These are phyloP conservation scores for Salix arbutifolia DNA, from an alignment of 345 rosid species.

Conservation along the genomic window DNA sequence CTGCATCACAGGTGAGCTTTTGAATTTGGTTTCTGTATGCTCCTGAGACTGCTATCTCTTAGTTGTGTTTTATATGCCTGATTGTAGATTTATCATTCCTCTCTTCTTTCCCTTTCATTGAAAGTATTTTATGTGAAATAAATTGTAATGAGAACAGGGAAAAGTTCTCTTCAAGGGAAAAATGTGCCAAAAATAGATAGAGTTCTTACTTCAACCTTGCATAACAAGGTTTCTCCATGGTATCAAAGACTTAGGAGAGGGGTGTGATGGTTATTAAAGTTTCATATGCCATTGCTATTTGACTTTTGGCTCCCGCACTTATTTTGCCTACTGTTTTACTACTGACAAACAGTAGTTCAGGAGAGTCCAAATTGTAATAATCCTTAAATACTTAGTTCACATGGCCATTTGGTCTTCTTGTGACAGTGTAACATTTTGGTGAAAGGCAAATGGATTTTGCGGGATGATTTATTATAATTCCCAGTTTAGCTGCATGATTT, in stretches of 20 bases:
- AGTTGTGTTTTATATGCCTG: neutral
- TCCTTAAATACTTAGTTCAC: neutral
- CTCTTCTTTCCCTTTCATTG: too few relatives aligned
- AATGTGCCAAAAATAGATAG: neutral
- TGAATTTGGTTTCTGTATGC: conserved; percentile 2
- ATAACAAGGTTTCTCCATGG: neutral
- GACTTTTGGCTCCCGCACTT: neutral
- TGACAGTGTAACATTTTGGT: neutral
- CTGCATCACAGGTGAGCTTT: conserved; percentile 47
- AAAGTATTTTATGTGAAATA: too few relatives aligned
- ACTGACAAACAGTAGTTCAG: neutral
- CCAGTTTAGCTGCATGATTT: too few relatives aligned
- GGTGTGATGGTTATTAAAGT: neutral
- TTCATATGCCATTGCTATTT: neutral
- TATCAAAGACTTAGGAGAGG: neutral
- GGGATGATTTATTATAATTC: neutral
- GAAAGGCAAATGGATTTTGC: neutral
- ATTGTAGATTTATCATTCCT: too few relatives aligned
- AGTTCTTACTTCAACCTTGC: neutral
- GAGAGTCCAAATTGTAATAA: neutral
- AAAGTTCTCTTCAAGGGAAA: neutral
- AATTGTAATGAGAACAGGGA: neutral
- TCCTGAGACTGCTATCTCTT: neutral
- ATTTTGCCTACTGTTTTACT: neutral
- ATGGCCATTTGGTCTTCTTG: neutral